phyloP scores from a whole-genome alignment of 192 early-diverging fungal genomes.

The Lobosporangium transversale region DNA sequence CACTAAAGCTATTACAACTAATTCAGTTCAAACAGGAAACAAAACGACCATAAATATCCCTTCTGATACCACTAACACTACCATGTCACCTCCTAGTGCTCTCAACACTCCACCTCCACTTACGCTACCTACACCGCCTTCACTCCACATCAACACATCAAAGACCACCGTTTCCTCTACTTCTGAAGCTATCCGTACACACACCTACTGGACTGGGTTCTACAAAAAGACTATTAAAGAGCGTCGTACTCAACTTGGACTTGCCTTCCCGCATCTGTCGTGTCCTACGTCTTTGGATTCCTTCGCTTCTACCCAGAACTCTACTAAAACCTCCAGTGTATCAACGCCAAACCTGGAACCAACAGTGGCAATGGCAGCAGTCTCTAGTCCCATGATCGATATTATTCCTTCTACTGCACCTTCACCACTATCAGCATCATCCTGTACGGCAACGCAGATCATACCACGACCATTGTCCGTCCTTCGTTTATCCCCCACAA shows the following conservation, averaged over 20 bases:
- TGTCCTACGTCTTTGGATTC: conserved; percentile 44
- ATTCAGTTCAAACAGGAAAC: too few species aligned
- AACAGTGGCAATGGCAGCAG: conserved; percentile 10
- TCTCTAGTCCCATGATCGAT: neutral
- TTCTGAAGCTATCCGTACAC: conserved; percentile 14
- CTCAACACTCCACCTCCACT: neutral
- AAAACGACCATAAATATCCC: too few species aligned
- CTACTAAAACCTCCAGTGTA: conserved; percentile 37
- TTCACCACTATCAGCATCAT: neutral
- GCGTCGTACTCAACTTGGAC: conserved; percentile 69
- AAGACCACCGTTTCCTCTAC: neutral
- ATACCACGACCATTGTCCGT: conserved; percentile 4
- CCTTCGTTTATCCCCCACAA: neutral
- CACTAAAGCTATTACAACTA: neutral
- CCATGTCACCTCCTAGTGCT: conserved; percentile 4
- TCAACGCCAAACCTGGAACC: conserved; percentile 24
- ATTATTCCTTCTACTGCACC: neutral
- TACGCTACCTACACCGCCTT: neutral
- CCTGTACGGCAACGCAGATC: neutral
- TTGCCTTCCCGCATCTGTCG: conserved; percentile 65
- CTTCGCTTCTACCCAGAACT: conserved; percentile 48
- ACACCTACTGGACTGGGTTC: conserved; percentile 75
- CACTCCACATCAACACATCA: conserved; percentile 12
- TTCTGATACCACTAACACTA: too few species aligned
- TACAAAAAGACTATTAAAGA: conserved; percentile 80